Conservation (phyloP, 1,284 basidiomycete genomes). For the Tremellales sp. region DNA sequence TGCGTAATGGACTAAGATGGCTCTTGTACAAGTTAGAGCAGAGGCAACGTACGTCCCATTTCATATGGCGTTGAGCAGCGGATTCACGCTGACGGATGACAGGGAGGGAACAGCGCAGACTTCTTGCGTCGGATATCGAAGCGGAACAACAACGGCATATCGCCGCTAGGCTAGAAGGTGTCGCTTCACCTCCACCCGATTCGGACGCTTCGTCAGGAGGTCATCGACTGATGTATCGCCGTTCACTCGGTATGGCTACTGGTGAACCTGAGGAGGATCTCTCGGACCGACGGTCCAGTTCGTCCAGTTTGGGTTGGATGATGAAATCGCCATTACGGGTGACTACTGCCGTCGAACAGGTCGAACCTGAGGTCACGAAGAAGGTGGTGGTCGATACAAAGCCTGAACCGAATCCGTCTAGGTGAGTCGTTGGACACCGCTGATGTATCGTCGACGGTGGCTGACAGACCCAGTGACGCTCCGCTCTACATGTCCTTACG, state of each 20-base stretch:
- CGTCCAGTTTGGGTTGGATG: constrained; percentile 34
- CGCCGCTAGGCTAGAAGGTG: not conserved
- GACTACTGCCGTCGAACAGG: not conserved
- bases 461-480: not conserved
- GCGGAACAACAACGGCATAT: not conserved
- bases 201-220: constrained; percentile 18
- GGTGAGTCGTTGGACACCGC: not conserved
- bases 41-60: constrained; percentile 29
- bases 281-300: constrained; percentile 27
- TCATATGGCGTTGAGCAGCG: not conserved
- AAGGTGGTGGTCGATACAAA: not conserved
- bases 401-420: not conserved
- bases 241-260: constrained; percentile 1
- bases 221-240: constrained; percentile 22
- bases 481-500: constrained; percentile 11
- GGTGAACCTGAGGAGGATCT: constrained; percentile 11
- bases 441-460: too few species aligned
- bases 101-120: not conserved
- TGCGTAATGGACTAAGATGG: constrained; percentile 46
- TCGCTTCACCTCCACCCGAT: constrained; percentile 12
- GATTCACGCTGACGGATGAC: not conserved
- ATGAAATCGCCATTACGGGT: constrained; percentile 14
- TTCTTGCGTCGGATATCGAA: not conserved
- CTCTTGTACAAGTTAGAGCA: constrained; percentile 43
- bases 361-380: not conserved